phyloP scores from a whole-genome alignment of 371 early-diverging fungal species.

The Mucor sp. region DNA sequence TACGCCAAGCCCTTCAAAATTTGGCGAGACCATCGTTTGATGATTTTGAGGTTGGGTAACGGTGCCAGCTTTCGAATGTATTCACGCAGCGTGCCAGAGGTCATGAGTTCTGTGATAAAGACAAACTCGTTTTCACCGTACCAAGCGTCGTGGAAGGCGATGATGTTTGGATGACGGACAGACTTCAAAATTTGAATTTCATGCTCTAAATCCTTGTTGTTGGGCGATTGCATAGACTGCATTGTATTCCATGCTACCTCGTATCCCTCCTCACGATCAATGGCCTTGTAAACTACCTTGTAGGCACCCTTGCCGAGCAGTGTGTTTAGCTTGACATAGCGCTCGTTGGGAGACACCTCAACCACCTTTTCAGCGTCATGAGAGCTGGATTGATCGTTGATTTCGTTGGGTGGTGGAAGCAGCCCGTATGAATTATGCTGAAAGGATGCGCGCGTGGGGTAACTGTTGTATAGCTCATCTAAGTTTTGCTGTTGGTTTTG shows the following conservation, averaged over 20 bases:
- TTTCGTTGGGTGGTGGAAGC: slow-evolving; percentile 20
- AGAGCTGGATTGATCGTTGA: slow-evolving; percentile 46
- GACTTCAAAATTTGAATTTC: slow-evolving; percentile 73
- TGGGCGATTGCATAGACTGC: slow-evolving; percentile 33
- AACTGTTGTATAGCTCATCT: slow-evolving; percentile 9
- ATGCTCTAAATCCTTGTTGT: slow-evolving; percentile 58
- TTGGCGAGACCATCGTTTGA: slow-evolving; percentile 73
- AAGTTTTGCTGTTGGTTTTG: not conserved
- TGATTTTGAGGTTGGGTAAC: slow-evolving; percentile 62
- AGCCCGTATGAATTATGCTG: slow-evolving; percentile 4
- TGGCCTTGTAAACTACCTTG: slow-evolving; percentile 82
- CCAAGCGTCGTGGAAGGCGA: slow-evolving; percentile 76
- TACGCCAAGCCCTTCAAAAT: slow-evolving; percentile 77
- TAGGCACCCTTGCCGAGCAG: slow-evolving; percentile 66
- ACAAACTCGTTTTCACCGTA: slow-evolving; percentile 59
- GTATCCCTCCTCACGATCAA: slow-evolving; percentile 80
- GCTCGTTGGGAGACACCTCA: slow-evolving; percentile 47
- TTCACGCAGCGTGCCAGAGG: slow-evolving; percentile 71
- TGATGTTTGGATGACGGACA: slow-evolving; percentile 77
- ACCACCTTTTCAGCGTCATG: slow-evolving; percentile 49
- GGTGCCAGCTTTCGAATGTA: slow-evolving; percentile 58
- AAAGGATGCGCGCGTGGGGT: slow-evolving; percentile 22
- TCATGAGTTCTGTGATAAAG: slow-evolving; percentile 88
- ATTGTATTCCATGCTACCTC: slow-evolving; percentile 85
- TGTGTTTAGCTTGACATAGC: slow-evolving; percentile 45